These are phyloP conservation scores for Mycena rosella DNA, from an alignment of 768 basidiomycete genomes.

Conservation along the genomic window DNA sequence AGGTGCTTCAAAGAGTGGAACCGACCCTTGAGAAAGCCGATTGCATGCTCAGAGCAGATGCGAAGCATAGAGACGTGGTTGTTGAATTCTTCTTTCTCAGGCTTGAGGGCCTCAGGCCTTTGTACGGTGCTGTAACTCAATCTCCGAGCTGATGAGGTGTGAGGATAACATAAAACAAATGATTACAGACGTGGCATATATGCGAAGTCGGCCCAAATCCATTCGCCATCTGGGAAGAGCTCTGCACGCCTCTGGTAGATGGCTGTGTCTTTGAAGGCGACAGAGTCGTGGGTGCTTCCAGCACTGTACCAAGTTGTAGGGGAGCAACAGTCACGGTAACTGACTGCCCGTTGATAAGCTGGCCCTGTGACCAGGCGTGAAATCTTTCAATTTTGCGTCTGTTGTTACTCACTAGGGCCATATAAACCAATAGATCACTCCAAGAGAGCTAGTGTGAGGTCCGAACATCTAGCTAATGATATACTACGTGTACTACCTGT, in stretches of 20 bases:
- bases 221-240: constrained; percentile 45
- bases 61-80: constrained; percentile 20
- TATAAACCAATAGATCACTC: too few relatives aligned
- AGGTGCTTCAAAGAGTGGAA: constrained; percentile 28
- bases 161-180: neutral
- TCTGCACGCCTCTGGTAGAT: constrained; percentile 38
- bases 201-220: constrained; percentile 54
- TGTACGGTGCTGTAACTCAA: constrained; percentile 24
- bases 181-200: constrained; percentile 41
- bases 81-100: constrained; percentile 15
- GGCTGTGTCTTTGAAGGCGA: constrained; percentile 45
- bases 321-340: too few relatives aligned
- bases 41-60: constrained; percentile 22
- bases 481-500: too few relatives aligned
- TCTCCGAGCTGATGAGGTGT: neutral
- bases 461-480: too few relatives aligned
- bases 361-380: too few relatives aligned
- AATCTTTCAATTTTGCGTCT: too few relatives aligned
- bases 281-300: constrained; percentile 54
- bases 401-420: too few relatives aligned
- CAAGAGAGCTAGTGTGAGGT: too few relatives aligned
- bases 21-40: constrained; percentile 22
- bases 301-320: too few relatives aligned
- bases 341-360: too few relatives aligned
- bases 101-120: neutral